Evolutionary conservation across 2,329 filamentous ascomycete species (phyloP), one percentile per base, ranked within the genome.

Genomic region (Cryoendolithus antarcticus): DNA sequence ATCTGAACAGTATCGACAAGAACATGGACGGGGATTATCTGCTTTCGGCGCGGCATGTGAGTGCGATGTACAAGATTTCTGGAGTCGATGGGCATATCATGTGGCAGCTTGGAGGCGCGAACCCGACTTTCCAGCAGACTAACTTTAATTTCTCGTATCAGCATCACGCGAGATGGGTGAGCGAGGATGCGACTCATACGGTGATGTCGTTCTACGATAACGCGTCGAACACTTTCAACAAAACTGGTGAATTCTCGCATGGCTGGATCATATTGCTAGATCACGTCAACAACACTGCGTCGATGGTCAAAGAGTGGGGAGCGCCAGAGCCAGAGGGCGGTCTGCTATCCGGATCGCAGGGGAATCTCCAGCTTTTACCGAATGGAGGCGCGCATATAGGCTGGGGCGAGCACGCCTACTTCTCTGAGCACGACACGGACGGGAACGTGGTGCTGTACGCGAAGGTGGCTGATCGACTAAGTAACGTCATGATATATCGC

Each of bases 1-100:
- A 72, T 50, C 65, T 75, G 52, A 72, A 74, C 54, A 68, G 68
- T 33, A 55, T 74, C 19, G 66, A 71, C 46, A 71, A 72, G 49
- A 63, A 65, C 37, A 46, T 54, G 0, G 48, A 60, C 0, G 69
- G 69, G 2, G 65, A 74, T 46, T 75, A 70, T 42, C 50, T 75
- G 9, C 58, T 75, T 31, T 74, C 70, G 0, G 61, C 65, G 1
- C 64, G 70, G 2, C 62, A 71, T 47, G 61, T 63, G 36, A 62
- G 62, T 45, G 58, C 64, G 5, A 57, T 74, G 10, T 58, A 60
- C 24, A 64, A 63, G 35, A 61, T 75, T 47, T 63, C 65, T 41
- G 57, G 59, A 6, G 57, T 55, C 3, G 62, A 63, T 9, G 70
- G 70, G 11, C 52, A 52, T 19, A 58, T 72, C 13, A 51, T 70